These are phyloP conservation scores for Penicillium cataractarum DNA, from an alignment of 495 filamentous ascomycete species.

Conservation along the genomic window DNA sequence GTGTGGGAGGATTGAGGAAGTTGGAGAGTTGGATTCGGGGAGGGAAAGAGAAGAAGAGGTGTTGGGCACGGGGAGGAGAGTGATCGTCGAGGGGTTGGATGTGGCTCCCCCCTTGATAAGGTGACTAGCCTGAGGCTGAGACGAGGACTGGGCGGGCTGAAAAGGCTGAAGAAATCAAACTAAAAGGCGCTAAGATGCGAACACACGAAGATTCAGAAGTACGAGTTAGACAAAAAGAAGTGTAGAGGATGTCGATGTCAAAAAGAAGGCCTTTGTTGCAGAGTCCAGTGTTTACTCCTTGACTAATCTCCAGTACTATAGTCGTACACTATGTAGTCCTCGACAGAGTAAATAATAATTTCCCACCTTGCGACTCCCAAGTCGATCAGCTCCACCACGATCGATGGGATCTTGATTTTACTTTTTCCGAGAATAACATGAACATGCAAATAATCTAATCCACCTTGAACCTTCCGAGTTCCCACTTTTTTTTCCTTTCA, in stretches of 20 bases:
- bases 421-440: constrained; percentile 1
- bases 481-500: no score
- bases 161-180: neutral
- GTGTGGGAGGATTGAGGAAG: constrained; percentile 12
- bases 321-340: no score
- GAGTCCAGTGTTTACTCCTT: no score
- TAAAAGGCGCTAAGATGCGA: neutral
- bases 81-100: constrained; percentile 3
- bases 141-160: neutral
- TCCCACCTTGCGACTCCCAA: neutral
- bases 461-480: no score
- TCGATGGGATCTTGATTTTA: constrained; percentile 25
- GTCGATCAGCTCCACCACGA: constrained; percentile 28
- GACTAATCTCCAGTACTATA: no score
- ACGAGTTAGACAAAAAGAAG: neutral
- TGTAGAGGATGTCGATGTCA: neutral
- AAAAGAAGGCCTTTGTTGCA: neutral
- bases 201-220: neutral
- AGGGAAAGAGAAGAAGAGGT: neutral
- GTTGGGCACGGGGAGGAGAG: neutral
- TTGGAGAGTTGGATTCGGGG: neutral
- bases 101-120: neutral
- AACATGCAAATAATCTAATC: neutral
- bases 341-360: neutral
- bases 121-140: constrained; percentile 2